Conservation (phyloP, 2,329 filamentous ascomycete genomes). For the Diplodia corticola region DNA sequence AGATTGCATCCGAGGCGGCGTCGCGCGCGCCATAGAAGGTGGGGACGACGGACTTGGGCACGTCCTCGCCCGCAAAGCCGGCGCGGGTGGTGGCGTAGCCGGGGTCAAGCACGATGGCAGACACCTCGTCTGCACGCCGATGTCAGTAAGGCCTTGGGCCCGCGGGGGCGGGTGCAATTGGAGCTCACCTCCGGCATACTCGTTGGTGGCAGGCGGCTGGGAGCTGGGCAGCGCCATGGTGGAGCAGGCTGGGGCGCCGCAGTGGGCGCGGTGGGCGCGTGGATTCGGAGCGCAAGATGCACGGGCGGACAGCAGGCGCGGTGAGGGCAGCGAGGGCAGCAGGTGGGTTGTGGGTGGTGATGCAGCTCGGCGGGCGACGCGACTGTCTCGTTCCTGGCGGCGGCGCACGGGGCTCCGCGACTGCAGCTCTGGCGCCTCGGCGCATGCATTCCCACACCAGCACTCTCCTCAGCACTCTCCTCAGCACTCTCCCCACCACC, state of each 20-base stretch:
- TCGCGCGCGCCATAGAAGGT: constrained; percentile 74
- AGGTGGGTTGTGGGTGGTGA: background rate
- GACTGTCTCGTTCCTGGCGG: constrained; percentile 9
- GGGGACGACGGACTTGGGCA: constrained; percentile 88
- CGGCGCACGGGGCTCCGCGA: constrained; percentile 6
- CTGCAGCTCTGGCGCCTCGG: background rate
- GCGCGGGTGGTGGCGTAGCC: constrained; percentile 90
- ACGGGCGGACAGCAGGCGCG: background rate
- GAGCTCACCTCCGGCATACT: constrained; percentile 48
- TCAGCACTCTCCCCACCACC: background rate
- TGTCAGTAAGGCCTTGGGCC: background rate
- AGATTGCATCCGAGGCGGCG: constrained; percentile 60
- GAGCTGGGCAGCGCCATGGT: constrained; percentile 41
- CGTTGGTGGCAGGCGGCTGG: constrained; percentile 40
- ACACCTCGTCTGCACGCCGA: constrained; percentile 76
- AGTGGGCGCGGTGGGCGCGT: background rate
- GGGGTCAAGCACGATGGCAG: constrained; percentile 92
- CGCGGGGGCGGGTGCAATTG: background rate
- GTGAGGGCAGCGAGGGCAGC: background rate
- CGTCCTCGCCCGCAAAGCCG: constrained; percentile 96
- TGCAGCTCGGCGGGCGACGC: constrained; percentile 2
- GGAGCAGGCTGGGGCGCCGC: constrained; percentile 27
- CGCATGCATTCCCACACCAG: background rate
- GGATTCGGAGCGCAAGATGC: background rate
- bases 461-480: background rate